A percentile compares a stretch with the other conserved stretches of the same genome.
These are phyloP conservation scores for Hypoxylon sp. DNA, from an alignment of 2,329 filamentous ascomycete species.

Conservation along the genomic window DNA sequence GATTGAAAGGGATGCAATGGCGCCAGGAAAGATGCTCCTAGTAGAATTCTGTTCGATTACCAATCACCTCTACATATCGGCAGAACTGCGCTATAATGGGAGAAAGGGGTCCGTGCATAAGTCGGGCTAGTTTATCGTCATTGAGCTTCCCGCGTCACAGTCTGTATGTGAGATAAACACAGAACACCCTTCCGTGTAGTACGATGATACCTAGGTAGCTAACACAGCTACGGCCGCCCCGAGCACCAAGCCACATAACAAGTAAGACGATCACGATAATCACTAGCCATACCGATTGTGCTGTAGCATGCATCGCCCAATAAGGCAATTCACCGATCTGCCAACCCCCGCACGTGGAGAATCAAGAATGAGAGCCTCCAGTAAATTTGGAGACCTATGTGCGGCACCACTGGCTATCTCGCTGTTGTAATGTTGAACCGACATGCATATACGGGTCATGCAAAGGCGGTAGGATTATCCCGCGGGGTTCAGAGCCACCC, in stretches of 20 bases:
- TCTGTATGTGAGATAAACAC: no score
- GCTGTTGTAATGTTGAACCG: conserved; percentile 11
- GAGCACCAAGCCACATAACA: background rate
- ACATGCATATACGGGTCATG: conserved; percentile 16
- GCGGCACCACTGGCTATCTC: background rate
- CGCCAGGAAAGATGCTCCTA: conserved; percentile 3
- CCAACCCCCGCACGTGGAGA: conserved; percentile 4
- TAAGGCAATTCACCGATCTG: conserved; percentile 20
- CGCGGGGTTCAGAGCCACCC: conserved; percentile 15
- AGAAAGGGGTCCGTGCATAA: no score
- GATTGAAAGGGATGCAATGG: conserved; percentile 12
- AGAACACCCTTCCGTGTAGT: no score
- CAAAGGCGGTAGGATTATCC: conserved; percentile 7
- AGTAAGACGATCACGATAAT: background rate
- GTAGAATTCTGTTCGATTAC: background rate
- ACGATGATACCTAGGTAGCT: no score
- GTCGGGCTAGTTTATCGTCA: no score
- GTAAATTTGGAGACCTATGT: background rate
- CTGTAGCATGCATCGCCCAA: conserved; percentile 13
- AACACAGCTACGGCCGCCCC: background rate
- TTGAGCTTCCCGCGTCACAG: no score
- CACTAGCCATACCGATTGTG: conserved; percentile 3
- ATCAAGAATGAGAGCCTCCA: background rate
- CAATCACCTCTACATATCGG: no score
- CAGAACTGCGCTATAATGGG: no score